Base-by-base conservation (phyloP, 2,329 filamentous ascomycete genomes). In the Nannizzia gypsea region DNA sequence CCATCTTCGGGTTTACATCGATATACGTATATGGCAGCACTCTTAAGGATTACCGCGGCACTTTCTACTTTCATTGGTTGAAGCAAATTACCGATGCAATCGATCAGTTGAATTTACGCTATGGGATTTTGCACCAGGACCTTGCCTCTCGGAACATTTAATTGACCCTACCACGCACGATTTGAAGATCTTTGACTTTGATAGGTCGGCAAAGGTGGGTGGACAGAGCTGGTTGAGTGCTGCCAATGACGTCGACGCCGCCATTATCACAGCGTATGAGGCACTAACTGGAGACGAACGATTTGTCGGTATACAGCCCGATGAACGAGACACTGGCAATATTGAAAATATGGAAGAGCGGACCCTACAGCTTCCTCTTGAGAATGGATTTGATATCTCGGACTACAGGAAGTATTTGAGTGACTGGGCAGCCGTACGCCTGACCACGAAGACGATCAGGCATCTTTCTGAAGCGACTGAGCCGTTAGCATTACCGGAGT, bases 71-170 rank as follows among this genome's bases (percentile, higher is more conserved):
- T 20, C 34, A 36, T 13, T 61, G 59, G 61, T 15, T 63, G 20
- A 60, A 58, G 36, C 59, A 62, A 28, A 42, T 62, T 34, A 61
- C 59, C 6, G 42, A 44, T 48, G 61, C 59, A 11, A 44, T 62
- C 31, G 61, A 63, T n/a, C 59, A 61, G 8, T 48, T 63, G n/a
- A 57, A 63, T 34, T 50, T 63, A 26, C 48, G 55, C 20, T 61
- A 55, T 57, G 61, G 61, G 3, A 44, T 61, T 26, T 31, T 61
- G 50, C 61, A 63, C 31, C 48, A 59, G 31, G 61, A 62, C 42
- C 17, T 63, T 59, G 56, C 61, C 20, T 59, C 59, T 3, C 46
- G 61, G 17, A 63, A 63, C 28, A 40, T 63, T 13, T 61, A 6
- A 26, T 63, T 15, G 59, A 61, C 22, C 61, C 61, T 15, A 22